Conservation (phyloP, 257 asterid species). For the Ehretia macrophylla region DNA sequence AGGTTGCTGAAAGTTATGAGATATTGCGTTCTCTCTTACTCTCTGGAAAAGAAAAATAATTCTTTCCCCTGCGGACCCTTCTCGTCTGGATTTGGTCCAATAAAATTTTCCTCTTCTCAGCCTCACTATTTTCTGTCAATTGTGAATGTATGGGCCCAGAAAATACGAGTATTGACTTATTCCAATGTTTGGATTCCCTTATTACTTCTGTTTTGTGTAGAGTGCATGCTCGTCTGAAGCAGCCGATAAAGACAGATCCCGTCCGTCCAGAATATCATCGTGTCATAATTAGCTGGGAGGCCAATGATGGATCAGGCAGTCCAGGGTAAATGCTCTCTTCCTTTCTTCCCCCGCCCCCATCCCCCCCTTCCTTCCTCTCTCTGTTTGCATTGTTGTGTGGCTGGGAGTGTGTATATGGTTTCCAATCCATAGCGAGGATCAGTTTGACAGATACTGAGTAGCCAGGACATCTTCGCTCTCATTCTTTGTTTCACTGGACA, state of each 20-base stretch:
- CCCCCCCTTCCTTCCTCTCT: neutral
- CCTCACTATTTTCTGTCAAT: constrained; percentile 7
- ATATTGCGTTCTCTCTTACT: constrained; percentile 9
- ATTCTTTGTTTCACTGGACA: neutral
- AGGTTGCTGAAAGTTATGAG: constrained; percentile 48
- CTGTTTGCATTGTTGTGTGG: neutral
- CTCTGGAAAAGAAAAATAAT: no score
- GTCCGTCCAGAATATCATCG: constrained; percentile 80
- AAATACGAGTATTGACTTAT: constrained; percentile 18
- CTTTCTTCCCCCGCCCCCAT: neutral
- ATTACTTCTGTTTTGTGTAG: constrained; percentile 22
- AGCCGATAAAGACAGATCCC: constrained; percentile 68
- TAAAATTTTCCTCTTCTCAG: neutral
- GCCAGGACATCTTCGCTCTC: no score
- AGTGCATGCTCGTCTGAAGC: constrained; percentile 86
- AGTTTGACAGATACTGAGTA: no score
- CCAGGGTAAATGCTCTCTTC: constrained; percentile 57
- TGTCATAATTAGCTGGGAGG: constrained; percentile 71
- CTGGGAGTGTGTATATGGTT: neutral
- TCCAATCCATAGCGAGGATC: no score
- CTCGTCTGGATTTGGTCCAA: constrained; percentile 10
- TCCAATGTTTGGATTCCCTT: constrained; percentile 11
- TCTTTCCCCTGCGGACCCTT: neutral
- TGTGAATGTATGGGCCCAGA: constrained; percentile 5
- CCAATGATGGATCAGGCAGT: constrained; percentile 38